A percentile compares a stretch with the other conserved stretches of the same genome.
These are phyloP conservation scores for Ehretia macrophylla DNA, from an alignment of 257 asterid genomes.

Conservation along the genomic window DNA sequence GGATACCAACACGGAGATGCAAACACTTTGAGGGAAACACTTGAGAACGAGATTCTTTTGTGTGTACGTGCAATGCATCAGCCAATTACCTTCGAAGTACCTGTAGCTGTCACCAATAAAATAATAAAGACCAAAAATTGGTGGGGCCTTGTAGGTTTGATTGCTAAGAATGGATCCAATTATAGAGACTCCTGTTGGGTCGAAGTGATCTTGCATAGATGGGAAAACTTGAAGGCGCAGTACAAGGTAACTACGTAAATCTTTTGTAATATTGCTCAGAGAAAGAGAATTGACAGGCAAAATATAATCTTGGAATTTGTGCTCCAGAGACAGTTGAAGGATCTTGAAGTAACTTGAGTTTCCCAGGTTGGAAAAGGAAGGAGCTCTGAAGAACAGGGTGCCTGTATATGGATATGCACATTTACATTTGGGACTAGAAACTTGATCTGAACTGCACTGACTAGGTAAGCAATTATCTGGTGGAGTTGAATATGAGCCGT, in stretches of 20 bases:
- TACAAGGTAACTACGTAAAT: conserved; percentile 42
- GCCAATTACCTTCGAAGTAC: conserved; percentile 42
- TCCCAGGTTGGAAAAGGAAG: conserved; percentile 66
- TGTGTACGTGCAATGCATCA: not conserved
- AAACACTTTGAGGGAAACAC: too few species aligned
- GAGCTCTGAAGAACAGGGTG: conserved; percentile 57
- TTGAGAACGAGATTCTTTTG: not conserved
- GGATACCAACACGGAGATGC: not conserved
- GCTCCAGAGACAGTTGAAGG: conserved; percentile 39
- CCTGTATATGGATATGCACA: conserved; percentile 80
- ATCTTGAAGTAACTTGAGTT: conserved; percentile 28
- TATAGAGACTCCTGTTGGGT: conserved; percentile 46
- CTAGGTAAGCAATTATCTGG: conserved; percentile 39
- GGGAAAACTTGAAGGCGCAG: conserved; percentile 61
- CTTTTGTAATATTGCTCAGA: conserved; percentile 49
- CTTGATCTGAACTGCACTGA: conserved; percentile 35
- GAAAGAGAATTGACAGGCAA: conserved; percentile 77
- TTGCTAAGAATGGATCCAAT: conserved; percentile 66
- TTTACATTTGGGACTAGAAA: conserved; percentile 65
- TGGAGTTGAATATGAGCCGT: conserved; percentile 43
- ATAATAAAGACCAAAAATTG: conserved; percentile 58
- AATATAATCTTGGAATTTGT: conserved; percentile 26
- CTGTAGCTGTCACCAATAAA: conserved; percentile 39
- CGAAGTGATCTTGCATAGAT: conserved; percentile 43
- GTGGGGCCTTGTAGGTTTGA: conserved; percentile 78